These are phyloP conservation scores for Pichiaceae sp. DNA, from an alignment of 1,139 yeast genomes.

Conservation along the genomic window DNA sequence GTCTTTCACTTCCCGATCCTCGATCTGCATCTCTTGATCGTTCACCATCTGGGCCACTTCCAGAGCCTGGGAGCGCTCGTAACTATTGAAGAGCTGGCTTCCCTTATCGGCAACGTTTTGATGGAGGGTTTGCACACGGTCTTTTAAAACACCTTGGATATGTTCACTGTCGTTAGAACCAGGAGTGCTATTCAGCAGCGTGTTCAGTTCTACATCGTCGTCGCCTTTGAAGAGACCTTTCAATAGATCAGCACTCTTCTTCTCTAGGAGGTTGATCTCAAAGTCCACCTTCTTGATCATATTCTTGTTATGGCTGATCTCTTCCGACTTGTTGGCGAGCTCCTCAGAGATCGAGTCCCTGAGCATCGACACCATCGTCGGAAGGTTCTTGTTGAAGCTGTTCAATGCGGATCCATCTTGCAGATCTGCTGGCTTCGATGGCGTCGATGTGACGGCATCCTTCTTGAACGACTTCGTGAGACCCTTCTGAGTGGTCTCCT, in stretches of 20 bases:
- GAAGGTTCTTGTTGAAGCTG: conserved; percentile 8
- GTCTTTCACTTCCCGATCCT: conserved; percentile 1
- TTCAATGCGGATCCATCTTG: background rate
- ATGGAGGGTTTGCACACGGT: conserved; percentile 4
- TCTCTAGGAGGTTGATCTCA: conserved; percentile 13
- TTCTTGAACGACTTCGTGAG: background rate
- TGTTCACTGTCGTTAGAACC: background rate
- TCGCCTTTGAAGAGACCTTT: conserved; percentile 4
- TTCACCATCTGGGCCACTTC: conserved; percentile 26
- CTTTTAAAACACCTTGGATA: conserved; percentile 3
- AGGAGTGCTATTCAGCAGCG: conserved; percentile 3
- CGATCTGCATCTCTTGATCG: conserved; percentile 11
- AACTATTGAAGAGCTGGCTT: conserved; percentile 12
- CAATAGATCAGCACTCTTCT: conserved; percentile 11
- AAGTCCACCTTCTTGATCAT: conserved; percentile 15
- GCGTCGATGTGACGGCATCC: conserved; percentile 5
- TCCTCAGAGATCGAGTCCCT: conserved; percentile 20
- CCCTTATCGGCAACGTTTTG: conserved; percentile 8
- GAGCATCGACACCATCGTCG: conserved; percentile 31
- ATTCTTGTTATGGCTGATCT: conserved; percentile 20
- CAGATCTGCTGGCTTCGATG: conserved; percentile 1
- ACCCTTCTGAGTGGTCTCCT: background rate
- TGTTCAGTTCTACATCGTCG: conserved; percentile 1
- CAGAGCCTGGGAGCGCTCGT: conserved; percentile 26
- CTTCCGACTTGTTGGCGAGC: conserved; percentile 30